phyloP scores from a whole-genome alignment of 2,329 filamentous ascomycete species.

The Xylariaceae sp. region DNA sequence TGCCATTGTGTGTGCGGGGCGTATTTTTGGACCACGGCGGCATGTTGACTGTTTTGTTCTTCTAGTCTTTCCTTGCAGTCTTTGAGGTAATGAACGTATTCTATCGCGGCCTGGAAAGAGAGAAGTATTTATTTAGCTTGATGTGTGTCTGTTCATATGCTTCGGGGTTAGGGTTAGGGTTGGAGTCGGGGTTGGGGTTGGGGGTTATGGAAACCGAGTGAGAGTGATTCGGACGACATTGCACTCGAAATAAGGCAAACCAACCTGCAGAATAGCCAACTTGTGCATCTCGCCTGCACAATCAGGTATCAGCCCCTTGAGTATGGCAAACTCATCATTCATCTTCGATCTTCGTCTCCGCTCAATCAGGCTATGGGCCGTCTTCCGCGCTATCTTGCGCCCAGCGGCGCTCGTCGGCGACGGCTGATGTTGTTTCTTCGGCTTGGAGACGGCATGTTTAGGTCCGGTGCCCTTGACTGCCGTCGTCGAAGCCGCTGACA shows the following conservation, averaged over 20 bases:
- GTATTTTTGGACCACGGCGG: background rate
- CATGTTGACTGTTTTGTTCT: conserved; percentile 40
- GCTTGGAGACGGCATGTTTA: conserved; percentile 9
- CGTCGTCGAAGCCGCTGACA: too few relatives aligned
- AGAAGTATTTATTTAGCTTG: background rate
- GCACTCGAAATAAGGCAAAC: background rate
- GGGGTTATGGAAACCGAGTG: background rate
- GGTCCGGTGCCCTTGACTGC: conserved; percentile 9
- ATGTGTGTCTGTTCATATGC: background rate
- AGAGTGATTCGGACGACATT: background rate
- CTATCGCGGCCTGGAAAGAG: conserved; percentile 72
- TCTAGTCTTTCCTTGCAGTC: conserved; percentile 80
- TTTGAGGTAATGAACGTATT: conserved; percentile 91
- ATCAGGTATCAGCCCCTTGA: conserved; percentile 94
- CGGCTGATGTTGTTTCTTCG: conserved; percentile 61
- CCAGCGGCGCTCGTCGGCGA: conserved; percentile 75
- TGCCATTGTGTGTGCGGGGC: conserved; percentile 21
- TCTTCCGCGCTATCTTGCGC: conserved; percentile 93
- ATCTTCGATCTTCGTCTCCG: conserved; percentile 86
- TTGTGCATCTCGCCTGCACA: conserved; percentile 99
- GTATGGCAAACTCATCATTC: conserved; percentile 93
- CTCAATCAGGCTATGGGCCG: conserved; percentile 93
- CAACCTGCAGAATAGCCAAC: conserved; percentile 84
- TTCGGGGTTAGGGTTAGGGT: background rate
- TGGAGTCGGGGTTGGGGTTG: background rate